Base-by-base conservation (phyloP, 192 early-diverging fungal genomes). In the Backusella morwellensis region DNA sequence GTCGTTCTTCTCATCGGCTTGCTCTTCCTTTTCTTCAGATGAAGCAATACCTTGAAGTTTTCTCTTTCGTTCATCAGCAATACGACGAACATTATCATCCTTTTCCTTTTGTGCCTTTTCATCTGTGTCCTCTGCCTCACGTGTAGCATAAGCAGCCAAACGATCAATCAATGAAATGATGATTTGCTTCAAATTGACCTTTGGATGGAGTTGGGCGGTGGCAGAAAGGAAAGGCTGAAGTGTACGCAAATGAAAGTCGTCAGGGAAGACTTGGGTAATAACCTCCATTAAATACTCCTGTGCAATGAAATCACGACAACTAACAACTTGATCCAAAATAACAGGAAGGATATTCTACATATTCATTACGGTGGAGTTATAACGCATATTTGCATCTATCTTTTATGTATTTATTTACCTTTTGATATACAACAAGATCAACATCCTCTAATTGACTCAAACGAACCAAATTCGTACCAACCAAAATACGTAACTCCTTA, bases 241-340 rank as follows among this genome's bases (percentile, higher is more conserved):
- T 3, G 96, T 96, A 38, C 93, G 89, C 41, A 99, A 81, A 75
- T 99, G 98, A 84, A 97, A 99, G 74, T 98, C 97, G 76, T 99
- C 98, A 47, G 91, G 95, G 76, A 99, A 99, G 12, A 95, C 95
- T 86, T 99, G 98, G 78, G 98, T 96, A 70, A 99, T 97, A 26
- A 96, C 97, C 82, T 99, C 98, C 97, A 99, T 98, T 36, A 99
- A 88, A 81, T 99, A 99, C 80, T 99, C 98, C 79, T 99, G 98
- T 8, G 98, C 98, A 74, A 99, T 95, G 17, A 98, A 91, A 84
- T 99, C 98, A 41, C 93, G 88, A 87, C 98, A 99, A 78, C 92
- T 95, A 17, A 98, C 95, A 68, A 99, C 95, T 88, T 99, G 97
- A 75, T 95, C 95, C 47, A 99, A 86, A 71, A 99, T 90, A 68